These are phyloP conservation scores for Xylona heveae DNA, from an alignment of 495 filamentous ascomycete genomes.

Conservation along the genomic window DNA sequence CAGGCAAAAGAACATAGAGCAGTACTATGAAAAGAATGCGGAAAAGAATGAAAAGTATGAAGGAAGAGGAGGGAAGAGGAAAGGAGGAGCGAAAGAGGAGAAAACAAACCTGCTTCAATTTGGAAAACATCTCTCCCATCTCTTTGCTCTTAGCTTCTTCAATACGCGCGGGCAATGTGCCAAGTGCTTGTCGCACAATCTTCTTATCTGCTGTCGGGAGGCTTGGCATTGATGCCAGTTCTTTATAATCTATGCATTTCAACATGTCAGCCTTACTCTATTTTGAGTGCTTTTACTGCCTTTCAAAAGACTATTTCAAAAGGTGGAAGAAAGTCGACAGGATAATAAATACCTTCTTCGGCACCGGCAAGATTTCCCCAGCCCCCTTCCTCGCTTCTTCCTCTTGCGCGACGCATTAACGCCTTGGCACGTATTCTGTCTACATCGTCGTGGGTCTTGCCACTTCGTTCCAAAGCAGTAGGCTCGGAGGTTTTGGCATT, in stretches of 20 bases:
- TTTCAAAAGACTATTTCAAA: no score
- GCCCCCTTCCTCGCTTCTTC: conserved; percentile 41
- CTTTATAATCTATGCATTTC: conserved; percentile 12
- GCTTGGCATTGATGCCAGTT: conserved; percentile 20
- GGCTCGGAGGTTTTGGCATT: conserved; percentile 18
- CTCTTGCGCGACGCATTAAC: conserved; percentile 65
- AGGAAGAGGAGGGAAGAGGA: not conserved
- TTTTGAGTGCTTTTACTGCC: no score
- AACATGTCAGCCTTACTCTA: no score
- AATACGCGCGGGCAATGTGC: conserved; percentile 38
- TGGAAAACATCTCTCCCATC: conserved; percentile 89
- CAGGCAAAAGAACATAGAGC: not conserved
- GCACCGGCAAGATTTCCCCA: conserved; percentile 74
- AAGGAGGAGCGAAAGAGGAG: not conserved
- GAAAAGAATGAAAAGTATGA: not conserved
- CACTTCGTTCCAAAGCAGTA: conserved; percentile 16
- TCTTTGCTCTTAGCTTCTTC: conserved; percentile 65
- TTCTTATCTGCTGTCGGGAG: conserved; percentile 41
- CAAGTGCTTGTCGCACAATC: conserved; percentile 42
- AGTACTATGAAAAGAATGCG: not conserved
- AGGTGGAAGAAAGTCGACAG: no score
- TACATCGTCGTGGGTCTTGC: conserved; percentile 32
- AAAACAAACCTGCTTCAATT: conserved; percentile 58
- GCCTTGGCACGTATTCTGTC: conserved; percentile 66
- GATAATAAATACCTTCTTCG: conserved; percentile 24